A percentile compares a stretch with the other conserved stretches of the same genome.
phyloP scores from a whole-genome alignment of 2,329 filamentous ascomycete genomes.

The Penicillium sp. region DNA sequence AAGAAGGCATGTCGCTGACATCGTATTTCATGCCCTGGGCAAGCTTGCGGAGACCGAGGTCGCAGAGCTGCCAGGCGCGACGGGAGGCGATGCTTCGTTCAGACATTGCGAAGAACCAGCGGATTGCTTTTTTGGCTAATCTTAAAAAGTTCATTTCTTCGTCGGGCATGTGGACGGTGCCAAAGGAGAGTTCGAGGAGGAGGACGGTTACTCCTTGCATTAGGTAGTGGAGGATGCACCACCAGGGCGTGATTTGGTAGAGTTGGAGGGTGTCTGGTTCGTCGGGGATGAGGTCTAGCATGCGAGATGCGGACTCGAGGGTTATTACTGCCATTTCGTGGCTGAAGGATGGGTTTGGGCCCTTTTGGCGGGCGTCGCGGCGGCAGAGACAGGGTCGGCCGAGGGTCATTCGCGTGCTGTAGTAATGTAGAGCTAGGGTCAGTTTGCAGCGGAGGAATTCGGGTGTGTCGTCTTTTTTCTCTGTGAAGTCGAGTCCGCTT shows the following conservation, averaged over 20 bases:
- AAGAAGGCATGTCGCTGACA: conserved; percentile 33
- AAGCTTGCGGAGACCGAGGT: conserved; percentile 35
- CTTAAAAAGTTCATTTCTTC: conserved; percentile 37
- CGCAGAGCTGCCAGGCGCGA: conserved; percentile 44
- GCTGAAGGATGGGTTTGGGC: conserved; percentile 34
- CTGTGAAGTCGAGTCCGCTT: conserved; percentile 36
- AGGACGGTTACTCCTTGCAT: conserved; percentile 46
- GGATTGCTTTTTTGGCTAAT: conserved; percentile 41
- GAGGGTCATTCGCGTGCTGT: conserved; percentile 44
- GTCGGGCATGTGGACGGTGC: conserved; percentile 43
- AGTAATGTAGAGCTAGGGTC: conserved; percentile 44
- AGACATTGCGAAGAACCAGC: conserved; percentile 44
- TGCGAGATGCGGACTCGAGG: conserved; percentile 38
- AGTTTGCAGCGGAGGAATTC: conserved; percentile 40
- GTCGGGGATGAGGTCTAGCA: conserved; percentile 44
- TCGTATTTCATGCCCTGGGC: conserved; percentile 37
- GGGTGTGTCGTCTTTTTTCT: conserved; percentile 33
- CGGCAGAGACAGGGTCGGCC: conserved; percentile 48
- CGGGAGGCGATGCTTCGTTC: conserved; percentile 38
- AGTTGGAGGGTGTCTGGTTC: conserved; percentile 41
- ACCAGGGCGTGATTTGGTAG: conserved; percentile 44
- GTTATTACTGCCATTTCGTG: conserved; percentile 40
- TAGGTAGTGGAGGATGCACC: conserved; percentile 45
- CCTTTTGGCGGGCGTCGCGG: conserved; percentile 35
- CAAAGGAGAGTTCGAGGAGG: conserved; percentile 47